Conservation (phyloP, 768 basidiomycete genomes). For the Mycena alexandri region DNA sequence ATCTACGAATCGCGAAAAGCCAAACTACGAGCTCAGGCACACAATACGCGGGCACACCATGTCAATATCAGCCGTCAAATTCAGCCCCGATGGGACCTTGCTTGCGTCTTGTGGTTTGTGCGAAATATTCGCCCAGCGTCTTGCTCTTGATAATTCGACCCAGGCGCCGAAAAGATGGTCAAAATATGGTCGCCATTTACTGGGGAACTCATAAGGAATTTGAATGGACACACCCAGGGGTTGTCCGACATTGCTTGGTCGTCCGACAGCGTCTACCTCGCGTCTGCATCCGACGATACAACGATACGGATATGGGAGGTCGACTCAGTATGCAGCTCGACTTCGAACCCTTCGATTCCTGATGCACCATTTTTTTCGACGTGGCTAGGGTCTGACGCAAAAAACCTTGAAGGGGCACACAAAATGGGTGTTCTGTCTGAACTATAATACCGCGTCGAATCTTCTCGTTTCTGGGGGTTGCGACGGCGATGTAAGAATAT, state of each 20-base stretch:
- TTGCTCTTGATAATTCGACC: slow-evolving; percentile 26
- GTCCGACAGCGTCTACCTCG: slow-evolving; percentile 82
- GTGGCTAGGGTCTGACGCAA: slow-evolving; percentile 71
- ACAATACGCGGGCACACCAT: slow-evolving; percentile 82
- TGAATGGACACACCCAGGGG: slow-evolving; percentile 83
- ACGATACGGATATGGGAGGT: slow-evolving; percentile 93
- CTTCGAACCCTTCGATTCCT: slow-evolving; percentile 3
- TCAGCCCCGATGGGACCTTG: slow-evolving; percentile 88
- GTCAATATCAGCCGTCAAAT: slow-evolving; percentile 91
- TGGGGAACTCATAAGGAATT: slow-evolving; percentile 79
- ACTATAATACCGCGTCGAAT: slow-evolving; percentile 90
- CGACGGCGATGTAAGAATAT: slow-evolving; percentile 93
- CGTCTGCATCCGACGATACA: slow-evolving; percentile 93
- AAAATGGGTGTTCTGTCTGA: slow-evolving; percentile 91
- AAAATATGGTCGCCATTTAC: slow-evolving; percentile 90
- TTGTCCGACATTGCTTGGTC: slow-evolving; percentile 94
- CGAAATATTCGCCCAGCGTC: slow-evolving; percentile 26
- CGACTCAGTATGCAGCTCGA: slow-evolving; percentile 64
- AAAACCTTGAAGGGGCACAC: slow-evolving; percentile 86
- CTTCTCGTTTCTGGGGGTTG: slow-evolving; percentile 93
- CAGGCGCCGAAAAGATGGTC: slow-evolving; percentile 82
- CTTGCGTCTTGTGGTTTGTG: slow-evolving; percentile 89
- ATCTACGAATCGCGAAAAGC: slow-evolving; percentile 57
- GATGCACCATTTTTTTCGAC: slow-evolving; percentile 21
- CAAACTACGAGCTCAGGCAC: slow-evolving; percentile 78